These are phyloP conservation scores for Helianthus tuberosus DNA, from an alignment of 129 eudicot species.

Conservation along the genomic window DNA sequence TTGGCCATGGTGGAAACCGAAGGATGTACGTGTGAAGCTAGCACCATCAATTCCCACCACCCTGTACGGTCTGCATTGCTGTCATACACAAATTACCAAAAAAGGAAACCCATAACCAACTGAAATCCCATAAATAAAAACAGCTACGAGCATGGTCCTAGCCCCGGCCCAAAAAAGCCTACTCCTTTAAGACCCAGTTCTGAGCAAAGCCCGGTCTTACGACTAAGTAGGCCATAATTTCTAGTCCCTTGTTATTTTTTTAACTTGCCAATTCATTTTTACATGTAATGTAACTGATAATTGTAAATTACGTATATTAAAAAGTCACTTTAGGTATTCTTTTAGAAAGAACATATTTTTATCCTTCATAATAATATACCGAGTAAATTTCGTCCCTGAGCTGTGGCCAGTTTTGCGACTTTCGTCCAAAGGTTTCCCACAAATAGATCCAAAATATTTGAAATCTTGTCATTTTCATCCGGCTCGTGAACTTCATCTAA, in stretches of 20 bases:
- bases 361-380: not conserved
- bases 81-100: conserved; percentile 32
- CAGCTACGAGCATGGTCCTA: not conserved
- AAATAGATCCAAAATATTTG: too few species aligned
- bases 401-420: too few species aligned
- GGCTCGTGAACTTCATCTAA: too few species aligned
- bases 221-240: not conserved
- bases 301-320: too few species aligned
- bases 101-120: not conserved
- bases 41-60: conserved; percentile 94
- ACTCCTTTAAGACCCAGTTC: too few species aligned
- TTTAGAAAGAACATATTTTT: not conserved
- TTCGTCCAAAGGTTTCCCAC: too few species aligned
- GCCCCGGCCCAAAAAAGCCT: too few species aligned
- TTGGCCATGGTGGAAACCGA: conserved; percentile 95
- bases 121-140: not conserved
- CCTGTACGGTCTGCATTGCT: conserved; percentile 90
- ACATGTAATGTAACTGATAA: not conserved
- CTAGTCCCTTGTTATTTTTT: not conserved
- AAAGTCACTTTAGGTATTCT: not conserved
- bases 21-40: conserved; percentile 90
- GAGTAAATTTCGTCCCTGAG: too few species aligned
- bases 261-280: not conserved
- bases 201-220: not conserved
- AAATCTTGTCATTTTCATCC: too few species aligned